Percentiles rank a stretch among this genome's conserved stretches.
phyloP scores from a whole-genome alignment of 2,329 filamentous ascomycete genomes.

The Raffaelea ambrosiae region DNA sequence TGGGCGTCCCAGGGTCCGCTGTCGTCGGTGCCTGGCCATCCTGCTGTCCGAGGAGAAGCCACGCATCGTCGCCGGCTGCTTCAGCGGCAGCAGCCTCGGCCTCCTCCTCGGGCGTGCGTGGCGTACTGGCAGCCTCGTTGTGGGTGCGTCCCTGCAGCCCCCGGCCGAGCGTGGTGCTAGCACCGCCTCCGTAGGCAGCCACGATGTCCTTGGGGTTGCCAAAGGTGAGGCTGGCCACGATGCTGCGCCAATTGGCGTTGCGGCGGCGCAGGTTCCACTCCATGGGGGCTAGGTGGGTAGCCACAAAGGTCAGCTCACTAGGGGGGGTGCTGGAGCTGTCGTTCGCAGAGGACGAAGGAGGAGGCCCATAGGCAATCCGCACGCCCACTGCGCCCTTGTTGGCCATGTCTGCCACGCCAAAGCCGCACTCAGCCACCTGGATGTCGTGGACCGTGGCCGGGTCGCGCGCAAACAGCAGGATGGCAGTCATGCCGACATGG shows the following conservation, averaged over 20 bases:
- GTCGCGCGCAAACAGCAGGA: constrained; percentile 74
- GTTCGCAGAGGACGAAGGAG: constrained; percentile 11
- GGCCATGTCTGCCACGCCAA: constrained; percentile 81
- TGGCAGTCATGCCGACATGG: constrained; percentile 81
- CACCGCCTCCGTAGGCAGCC: neutral
- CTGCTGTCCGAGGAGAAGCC: constrained; percentile 15
- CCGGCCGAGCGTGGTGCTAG: neutral
- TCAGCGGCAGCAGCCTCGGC: constrained; percentile 21
- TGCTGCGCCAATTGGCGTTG: constrained; percentile 82
- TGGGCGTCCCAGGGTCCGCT: too few species aligned
- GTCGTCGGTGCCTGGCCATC: too few species aligned
- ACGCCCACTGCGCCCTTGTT: constrained; percentile 91
- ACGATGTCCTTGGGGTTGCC: constrained; percentile 37
- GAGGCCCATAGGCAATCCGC: constrained; percentile 50
- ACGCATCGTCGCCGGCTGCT: constrained; percentile 22
- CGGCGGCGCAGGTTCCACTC: constrained; percentile 67
- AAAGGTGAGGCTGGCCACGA: constrained; percentile 76
- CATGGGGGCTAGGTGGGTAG: constrained; percentile 82
- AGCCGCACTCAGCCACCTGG: constrained; percentile 74
- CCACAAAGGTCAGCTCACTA: constrained; percentile 73
- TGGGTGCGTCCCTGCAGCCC: constrained; percentile 8
- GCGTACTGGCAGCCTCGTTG: constrained; percentile 14
- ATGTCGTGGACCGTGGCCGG: constrained; percentile 52
- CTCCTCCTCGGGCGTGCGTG: constrained; percentile 21
- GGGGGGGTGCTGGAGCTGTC: constrained; percentile 20